phyloP scores from a whole-genome alignment of 208 protist species.

The Vickermania ingenoplastis region DNA sequence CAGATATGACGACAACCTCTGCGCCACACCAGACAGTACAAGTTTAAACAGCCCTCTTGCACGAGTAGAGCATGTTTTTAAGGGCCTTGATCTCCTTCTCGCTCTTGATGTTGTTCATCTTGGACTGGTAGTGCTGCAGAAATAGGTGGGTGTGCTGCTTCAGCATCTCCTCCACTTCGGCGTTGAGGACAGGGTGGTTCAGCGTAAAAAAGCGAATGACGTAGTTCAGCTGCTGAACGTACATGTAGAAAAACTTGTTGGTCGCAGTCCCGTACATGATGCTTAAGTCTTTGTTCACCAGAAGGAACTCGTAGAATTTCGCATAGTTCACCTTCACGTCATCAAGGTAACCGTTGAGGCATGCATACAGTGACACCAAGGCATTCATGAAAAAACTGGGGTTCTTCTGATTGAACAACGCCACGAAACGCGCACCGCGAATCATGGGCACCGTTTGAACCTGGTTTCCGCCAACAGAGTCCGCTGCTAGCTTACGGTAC shows the following conservation, averaged over 20 bases:
- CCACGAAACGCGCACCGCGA: constrained; percentile 69
- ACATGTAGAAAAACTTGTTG: constrained; percentile 89
- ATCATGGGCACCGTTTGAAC: constrained; percentile 78
- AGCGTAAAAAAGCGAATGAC: constrained; percentile 77
- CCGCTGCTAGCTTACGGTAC: constrained; percentile 90
- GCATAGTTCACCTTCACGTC: constrained; percentile 82
- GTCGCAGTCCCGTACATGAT: constrained; percentile 76
- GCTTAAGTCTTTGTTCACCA: constrained; percentile 77
- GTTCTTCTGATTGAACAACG: constrained; percentile 83
- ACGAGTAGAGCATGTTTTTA: constrained; percentile 85
- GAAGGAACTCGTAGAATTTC: constrained; percentile 85
- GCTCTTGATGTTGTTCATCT: constrained; percentile 82
- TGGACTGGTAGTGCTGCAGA: constrained; percentile 80
- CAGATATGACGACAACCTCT: too few species aligned
- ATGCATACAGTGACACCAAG: constrained; percentile 72
- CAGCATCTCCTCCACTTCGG: constrained; percentile 74
- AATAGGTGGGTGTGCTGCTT: constrained; percentile 79
- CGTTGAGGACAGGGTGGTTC: constrained; percentile 61
- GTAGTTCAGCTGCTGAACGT: constrained; percentile 72
- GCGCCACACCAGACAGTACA: constrained; percentile 25
- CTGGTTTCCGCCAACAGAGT: constrained; percentile 63
- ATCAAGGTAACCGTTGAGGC: constrained; percentile 76
- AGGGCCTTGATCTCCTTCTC: constrained; percentile 83
- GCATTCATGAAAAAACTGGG: constrained; percentile 80
- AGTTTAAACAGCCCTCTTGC: constrained; percentile 78